phyloP scores from a whole-genome alignment of 495 filamentous ascomycete genomes.

The Polyplosphaeria fusca region DNA sequence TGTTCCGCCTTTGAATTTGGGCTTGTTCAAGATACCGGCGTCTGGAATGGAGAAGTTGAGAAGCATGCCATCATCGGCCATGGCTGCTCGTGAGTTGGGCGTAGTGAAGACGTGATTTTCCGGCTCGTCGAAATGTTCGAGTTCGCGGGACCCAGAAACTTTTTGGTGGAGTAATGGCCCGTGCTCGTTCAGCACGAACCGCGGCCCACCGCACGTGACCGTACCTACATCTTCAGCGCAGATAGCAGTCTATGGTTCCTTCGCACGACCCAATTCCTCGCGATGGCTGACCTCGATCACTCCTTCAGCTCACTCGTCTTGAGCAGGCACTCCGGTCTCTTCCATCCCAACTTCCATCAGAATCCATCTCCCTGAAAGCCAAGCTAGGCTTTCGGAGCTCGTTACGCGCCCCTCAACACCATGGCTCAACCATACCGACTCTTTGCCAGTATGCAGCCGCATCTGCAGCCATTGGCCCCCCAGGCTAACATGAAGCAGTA shows the following conservation, averaged over 20 bases:
- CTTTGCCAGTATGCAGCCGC: background rate
- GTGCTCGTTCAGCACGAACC: background rate
- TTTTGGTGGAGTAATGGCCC: conserved; percentile 12
- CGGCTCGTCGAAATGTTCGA: no score
- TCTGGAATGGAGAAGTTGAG: conserved; percentile 83
- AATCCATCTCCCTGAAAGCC: conserved; percentile 2
- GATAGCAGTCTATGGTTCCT: conserved; percentile 8
- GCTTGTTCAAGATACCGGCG: conserved; percentile 50
- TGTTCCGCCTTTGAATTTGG: conserved; percentile 78
- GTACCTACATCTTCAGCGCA: conserved; percentile 17
- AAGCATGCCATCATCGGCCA: conserved; percentile 94
- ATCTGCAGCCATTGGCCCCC: conserved; percentile 7
- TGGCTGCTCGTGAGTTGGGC: conserved; percentile 37
- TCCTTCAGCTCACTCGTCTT: background rate
- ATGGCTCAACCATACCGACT: conserved; percentile 2
- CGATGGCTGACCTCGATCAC: conserved; percentile 8
- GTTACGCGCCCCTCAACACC: background rate
- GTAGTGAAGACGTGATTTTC: background rate
- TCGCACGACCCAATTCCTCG: background rate
- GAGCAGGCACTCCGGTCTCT: background rate
- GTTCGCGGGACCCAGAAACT: conserved; percentile 1
- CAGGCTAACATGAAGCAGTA: conserved; percentile 1
- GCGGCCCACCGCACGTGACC: conserved; percentile 19
- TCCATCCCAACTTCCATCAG: conserved; percentile 16
- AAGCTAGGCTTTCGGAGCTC: background rate